Evolutionary conservation across 2,329 filamentous ascomycete genomes (phyloP), one percentile per base, ranked within the genome.

Genomic region (Claviceps sp.): DNA sequence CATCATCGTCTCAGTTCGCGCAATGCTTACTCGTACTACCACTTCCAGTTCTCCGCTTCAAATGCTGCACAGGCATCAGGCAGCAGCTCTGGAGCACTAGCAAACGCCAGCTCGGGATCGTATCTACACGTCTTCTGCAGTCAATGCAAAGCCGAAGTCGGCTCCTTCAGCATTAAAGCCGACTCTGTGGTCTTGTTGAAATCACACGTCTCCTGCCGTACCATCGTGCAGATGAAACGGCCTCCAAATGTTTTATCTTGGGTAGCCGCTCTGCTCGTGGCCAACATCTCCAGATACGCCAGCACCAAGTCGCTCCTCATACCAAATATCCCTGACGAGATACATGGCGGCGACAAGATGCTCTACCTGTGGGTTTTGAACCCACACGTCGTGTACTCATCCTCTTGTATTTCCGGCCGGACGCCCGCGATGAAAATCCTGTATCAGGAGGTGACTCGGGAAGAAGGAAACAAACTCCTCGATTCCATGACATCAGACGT

Each of bases 351-450:
- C 16, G 8, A 48, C 6, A 48, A 58, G 20, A 61, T 71, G 13
- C 63, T 79, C 4, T 68, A 77, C 40, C 63, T 79, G 4, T 81
- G 77, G 77, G 70, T 79, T 1, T 67, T 81, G 36, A 81, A 81
- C 56, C 65, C 69, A n/a, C 72, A 72, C 57, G 74, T 81, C 26
- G 63, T 69, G 4, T 81, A 77, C 57, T 67, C 76, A 1, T 74
- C 76, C 0, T 73, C 69, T 2, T 60, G 60, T 11, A 46, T 52
- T 44, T 20, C 56, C 48, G 56, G 59, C 53, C 68, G 46, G 22
- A 63, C 54, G 48, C 58, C 63, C 1, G 77, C 76, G 0, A 68
- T 79, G 56, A 82, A 81, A 58, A 63, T 81, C 14, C 65, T 82
- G 2, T 82, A 74, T 58, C 70, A 67, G 47, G 60, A 66, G 8